Percentiles rank a stretch among this genome's conserved stretches.
Conservation (phyloP, 805 yeast genomes). For the Metschnikowia bowlesiae region DNA sequence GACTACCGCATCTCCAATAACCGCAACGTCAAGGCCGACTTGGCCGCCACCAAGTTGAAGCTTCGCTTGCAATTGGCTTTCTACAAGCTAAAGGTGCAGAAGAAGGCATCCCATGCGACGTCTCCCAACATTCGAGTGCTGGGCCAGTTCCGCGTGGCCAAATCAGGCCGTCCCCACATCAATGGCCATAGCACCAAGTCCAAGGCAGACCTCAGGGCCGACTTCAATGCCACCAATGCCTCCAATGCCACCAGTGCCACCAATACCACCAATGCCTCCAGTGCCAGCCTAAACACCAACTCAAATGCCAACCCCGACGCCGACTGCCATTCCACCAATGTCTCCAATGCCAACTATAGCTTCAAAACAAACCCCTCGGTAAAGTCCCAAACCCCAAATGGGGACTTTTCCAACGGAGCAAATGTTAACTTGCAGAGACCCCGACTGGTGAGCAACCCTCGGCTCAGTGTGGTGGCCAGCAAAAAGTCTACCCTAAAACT, state of each 20-base stretch:
- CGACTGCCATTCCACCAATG: too few relatives aligned
- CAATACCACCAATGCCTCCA: background rate
- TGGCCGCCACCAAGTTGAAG: constrained; percentile 42
- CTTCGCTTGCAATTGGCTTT: constrained; percentile 40
- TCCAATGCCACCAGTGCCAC: background rate
- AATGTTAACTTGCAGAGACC: constrained; percentile 16
- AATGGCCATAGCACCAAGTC: background rate
- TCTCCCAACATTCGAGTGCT: constrained; percentile 12
- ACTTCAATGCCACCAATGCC: background rate
- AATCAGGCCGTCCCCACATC: background rate
- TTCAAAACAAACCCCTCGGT: too few relatives aligned
- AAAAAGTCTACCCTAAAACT: constrained; percentile 24
- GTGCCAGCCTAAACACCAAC: background rate
- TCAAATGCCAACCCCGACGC: too few relatives aligned
- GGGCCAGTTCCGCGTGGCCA: background rate
- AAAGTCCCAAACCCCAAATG: too few relatives aligned
- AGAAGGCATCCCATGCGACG: constrained; percentile 11
- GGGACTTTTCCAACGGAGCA: constrained; percentile 10
- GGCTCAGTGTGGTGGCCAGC: constrained; percentile 19
- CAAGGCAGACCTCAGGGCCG: background rate
- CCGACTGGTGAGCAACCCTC: constrained; percentile 4
- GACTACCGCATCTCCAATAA: constrained; percentile 21
- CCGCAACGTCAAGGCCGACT: constrained; percentile 31
- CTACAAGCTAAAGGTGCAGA: constrained; percentile 30
- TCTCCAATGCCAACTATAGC: too few relatives aligned